phyloP scores from a whole-genome alignment of 2,329 filamentous ascomycete species.

The Phoma sp. region DNA sequence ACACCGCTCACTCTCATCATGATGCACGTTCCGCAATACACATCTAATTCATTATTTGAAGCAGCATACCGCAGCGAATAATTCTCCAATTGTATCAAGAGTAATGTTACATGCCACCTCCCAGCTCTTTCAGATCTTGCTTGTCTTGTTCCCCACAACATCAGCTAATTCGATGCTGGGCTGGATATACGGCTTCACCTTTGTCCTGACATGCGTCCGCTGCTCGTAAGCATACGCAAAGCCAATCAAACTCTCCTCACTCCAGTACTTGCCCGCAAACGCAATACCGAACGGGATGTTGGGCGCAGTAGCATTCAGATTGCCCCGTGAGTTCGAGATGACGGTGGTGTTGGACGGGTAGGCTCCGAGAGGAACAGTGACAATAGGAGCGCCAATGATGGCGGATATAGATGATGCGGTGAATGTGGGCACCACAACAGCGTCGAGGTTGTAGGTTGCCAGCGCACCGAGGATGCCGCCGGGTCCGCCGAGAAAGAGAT shows the following conservation, averaged over 20 bases:
- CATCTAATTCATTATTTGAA: too few species aligned
- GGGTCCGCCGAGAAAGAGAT: constrained; percentile 61
- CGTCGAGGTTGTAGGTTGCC: constrained; percentile 63
- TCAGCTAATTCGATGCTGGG: constrained; percentile 57
- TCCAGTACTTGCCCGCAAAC: constrained; percentile 67
- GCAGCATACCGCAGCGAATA: neutral
- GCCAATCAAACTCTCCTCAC: constrained; percentile 67
- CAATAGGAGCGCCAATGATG: constrained; percentile 64
- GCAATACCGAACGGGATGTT: constrained; percentile 67
- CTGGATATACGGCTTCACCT: constrained; percentile 57
- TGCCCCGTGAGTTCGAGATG: constrained; percentile 53
- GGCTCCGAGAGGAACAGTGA: constrained; percentile 69
- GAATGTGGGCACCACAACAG: constrained; percentile 65
- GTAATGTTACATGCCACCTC: neutral
- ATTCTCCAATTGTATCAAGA: neutral
- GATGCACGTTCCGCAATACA: too few species aligned
- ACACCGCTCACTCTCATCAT: too few species aligned
- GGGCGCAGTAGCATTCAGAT: constrained; percentile 61
- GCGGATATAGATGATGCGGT: constrained; percentile 58
- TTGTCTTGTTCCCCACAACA: constrained; percentile 40
- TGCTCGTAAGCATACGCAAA: constrained; percentile 75
- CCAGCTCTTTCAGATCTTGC: neutral
- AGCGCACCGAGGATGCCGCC: constrained; percentile 69
- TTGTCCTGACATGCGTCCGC: constrained; percentile 57
- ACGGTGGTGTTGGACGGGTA: constrained; percentile 59